Evolutionary conservation across 169 alveolate species (phyloP).

Genomic region (Plasmodium gallinaceum): DNA sequence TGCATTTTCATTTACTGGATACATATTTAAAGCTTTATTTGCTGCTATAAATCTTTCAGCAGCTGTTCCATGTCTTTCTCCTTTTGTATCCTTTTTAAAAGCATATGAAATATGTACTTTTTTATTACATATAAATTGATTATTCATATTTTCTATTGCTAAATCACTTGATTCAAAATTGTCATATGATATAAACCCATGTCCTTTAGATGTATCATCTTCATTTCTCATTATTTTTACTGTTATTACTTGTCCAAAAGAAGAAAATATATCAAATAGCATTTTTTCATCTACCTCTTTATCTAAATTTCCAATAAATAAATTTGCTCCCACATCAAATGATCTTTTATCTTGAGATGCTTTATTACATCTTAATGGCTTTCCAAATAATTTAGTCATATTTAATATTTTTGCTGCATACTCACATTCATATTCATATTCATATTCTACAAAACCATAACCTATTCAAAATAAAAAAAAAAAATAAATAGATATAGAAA

Average conservation of each 20-base stretch:
- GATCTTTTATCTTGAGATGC: conserved; percentile 98
- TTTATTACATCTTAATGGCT: conserved; percentile 97
- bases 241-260: conserved; percentile 95
- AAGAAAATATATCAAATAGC: conserved; percentile 96
- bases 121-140: conserved; percentile 95
- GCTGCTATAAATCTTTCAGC: conserved; percentile 93
- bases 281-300: conserved; percentile 97
- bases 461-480: conserved; percentile 81
- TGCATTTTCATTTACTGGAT: conserved; percentile 76
- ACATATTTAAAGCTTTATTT: conserved; percentile 83
- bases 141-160: conserved; percentile 97
- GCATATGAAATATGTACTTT: conserved; percentile 98
- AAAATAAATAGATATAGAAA: not conserved
- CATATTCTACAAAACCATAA: conserved; percentile 98
- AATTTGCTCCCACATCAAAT: conserved; percentile 98
- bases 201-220: conserved; percentile 93
- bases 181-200: conserved; percentile 98
- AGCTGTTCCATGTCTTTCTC: conserved; percentile 93
- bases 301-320: conserved; percentile 98
- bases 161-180: conserved; percentile 98
- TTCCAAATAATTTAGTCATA: conserved; percentile 96
- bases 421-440: conserved; percentile 97
- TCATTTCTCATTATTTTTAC: conserved; percentile 95
- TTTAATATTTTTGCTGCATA: conserved; percentile 98
- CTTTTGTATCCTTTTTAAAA: conserved; percentile 96